phyloP scores from a whole-genome alignment of 768 basidiomycete species.

The Baorangia bicolor region DNA sequence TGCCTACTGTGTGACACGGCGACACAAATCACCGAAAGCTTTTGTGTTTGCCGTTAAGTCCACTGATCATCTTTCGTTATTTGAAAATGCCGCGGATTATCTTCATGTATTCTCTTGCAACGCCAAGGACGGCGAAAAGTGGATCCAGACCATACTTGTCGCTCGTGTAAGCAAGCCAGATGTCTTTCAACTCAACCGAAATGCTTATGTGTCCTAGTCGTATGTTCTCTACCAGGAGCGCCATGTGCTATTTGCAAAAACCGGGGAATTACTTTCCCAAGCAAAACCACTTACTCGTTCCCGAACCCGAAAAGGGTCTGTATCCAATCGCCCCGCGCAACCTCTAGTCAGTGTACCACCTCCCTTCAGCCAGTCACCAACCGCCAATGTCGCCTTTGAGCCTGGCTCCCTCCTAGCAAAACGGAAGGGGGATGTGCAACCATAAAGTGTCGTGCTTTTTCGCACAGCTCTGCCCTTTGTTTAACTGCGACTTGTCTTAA shows the following conservation, averaged over 20 bases:
- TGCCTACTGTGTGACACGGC: slow-evolving; percentile 74
- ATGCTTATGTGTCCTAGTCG: slow-evolving; percentile 48
- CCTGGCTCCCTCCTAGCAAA: slow-evolving; percentile 74
- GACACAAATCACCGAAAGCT: slow-evolving; percentile 78
- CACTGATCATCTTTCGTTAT: slow-evolving; percentile 79
- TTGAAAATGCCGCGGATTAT: slow-evolving; percentile 88
- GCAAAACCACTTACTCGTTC: slow-evolving; percentile 38
- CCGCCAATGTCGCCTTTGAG: slow-evolving; percentile 55
- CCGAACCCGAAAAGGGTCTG: slow-evolving; percentile 36
- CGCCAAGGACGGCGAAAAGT: slow-evolving; percentile 67
- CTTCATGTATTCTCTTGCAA: slow-evolving; percentile 82
- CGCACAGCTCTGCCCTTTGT: background rate
- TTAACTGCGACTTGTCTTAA: slow-evolving; percentile 8
- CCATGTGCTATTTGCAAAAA: slow-evolving; percentile 48
- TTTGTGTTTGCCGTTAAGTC: slow-evolving; percentile 89
- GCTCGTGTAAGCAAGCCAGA: slow-evolving; percentile 60
- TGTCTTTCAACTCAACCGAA: background rate
- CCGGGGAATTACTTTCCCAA: slow-evolving; percentile 24
- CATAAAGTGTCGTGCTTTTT: background rate
- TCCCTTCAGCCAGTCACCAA: slow-evolving; percentile 31
- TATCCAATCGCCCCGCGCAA: slow-evolving; percentile 39
- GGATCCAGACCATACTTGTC: slow-evolving; percentile 79
- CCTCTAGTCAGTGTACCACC: slow-evolving; percentile 50
- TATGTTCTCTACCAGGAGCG: slow-evolving; percentile 82
- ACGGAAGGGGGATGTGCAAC: slow-evolving; percentile 35